Evolutionary conservation across 2,329 filamentous ascomycete species (phyloP), one percentile per base, ranked within the genome.

Genomic region (Tolypocladium ovalisporum): DNA sequence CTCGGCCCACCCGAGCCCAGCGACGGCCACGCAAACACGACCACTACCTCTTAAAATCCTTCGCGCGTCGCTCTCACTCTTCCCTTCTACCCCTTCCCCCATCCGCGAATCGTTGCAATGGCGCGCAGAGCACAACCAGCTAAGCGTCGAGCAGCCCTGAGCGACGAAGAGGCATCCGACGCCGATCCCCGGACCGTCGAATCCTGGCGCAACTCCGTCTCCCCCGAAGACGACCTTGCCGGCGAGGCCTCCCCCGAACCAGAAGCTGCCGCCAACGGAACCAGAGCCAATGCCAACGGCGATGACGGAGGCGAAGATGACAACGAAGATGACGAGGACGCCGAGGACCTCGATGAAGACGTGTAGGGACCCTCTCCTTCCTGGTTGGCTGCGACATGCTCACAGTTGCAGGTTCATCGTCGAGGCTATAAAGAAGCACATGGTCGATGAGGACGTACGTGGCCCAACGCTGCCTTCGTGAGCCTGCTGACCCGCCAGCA

Each of bases 401-500:
- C 10, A 58, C 36, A 13, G 1, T 32, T n/a, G 19, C 62, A 89
- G 87, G 66, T 92, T 81, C 64, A 80, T 89, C 17, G 88, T 94
- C 5, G 88, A 93, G 67, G 81, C 83, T 64, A 91, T 94, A 63
- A 67, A 85, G 52, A 77, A 74, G 36, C 89, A 93, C 71, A 78
- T 80, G 56, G 77, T 87, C 51, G 76, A 81, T 40, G 76, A 80
- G 40, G 74, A 80, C 55, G 83, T 84, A 68, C 59, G 76, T 17
- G 37, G 13, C 15, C 24, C 27, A 12, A 5, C 22, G 8, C 47
- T 12, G 9, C 29, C 19, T 12, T 17, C 8, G 9, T 34, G 47
- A n/a, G 47, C 47, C 22, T 34, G 36, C 51, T 64, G 49, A 57
- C 58, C 57, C n/a, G 57, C 34, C 10, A 12, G 9, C 59, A 83